Evolutionary conservation across 2,329 filamentous ascomycete species (phyloP), one percentile per base, ranked within the genome.

Genomic region (Zymoseptoria crescenta): DNA sequence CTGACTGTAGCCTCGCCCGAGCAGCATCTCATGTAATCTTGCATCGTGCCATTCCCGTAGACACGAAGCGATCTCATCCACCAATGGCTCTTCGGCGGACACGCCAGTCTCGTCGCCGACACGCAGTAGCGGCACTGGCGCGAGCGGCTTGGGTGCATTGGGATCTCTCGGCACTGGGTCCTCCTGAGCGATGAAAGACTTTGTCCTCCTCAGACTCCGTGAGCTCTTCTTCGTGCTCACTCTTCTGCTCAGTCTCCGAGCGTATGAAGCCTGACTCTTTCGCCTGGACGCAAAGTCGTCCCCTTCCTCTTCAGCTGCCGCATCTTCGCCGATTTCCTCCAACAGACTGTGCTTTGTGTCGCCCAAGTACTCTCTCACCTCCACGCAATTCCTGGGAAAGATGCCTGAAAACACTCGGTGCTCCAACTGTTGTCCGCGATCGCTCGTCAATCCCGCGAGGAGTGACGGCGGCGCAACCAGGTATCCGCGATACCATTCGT

Each of bases 321-420:
- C 56, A 10, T 58, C 51, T 16, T 62, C 63, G 3, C 61, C 60
- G 52, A 62, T 59, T n/a, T 64, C 60, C 8, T 57, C 59, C 3
- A 54, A 35, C 8, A 28, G 54, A 7, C 54, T 52, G 13, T 28
- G n/a, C 13, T 41, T 24, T 8, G 13, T 58, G 4, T 55, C 61
- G 61, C 89, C 91, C 41, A 99, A 82, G 57, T 96, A 86, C 76
- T 99, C 94, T 65, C 93, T 86, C 60, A 99, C 87, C 75, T 99
- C 91, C 59, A 99, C 93, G 69, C 93, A 99, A 73, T 87, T 94
- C 65, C 89, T 84, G 9, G 94, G 94, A 72, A 99, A 99, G 69
- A 99, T 96, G 68, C 94, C 94, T n/a, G 92, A 96, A 73, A 97
- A 99, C 59, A 99, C 94, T 65, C 94, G 86, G 60, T 93, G 91